Percentiles rank a stretch among this genome's conserved stretches.
Conservation (phyloP, 345 rosid species). For the Zanthoxylum bungeanum region DNA sequence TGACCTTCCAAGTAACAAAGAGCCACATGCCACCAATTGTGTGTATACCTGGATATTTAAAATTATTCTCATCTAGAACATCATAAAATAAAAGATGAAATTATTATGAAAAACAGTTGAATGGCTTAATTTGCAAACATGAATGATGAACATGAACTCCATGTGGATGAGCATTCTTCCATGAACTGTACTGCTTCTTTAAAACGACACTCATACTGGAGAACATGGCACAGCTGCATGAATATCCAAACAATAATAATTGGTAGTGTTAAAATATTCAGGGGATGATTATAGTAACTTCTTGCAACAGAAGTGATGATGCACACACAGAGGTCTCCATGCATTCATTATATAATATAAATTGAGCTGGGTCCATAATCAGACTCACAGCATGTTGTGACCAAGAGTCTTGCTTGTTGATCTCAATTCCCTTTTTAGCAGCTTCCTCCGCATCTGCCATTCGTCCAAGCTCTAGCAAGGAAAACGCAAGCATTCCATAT, state of each 20-base stretch:
- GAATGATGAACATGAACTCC: conserved; percentile 73
- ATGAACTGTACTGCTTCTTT: conserved; percentile 86
- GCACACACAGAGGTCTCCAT: not conserved
- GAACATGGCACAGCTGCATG: conserved; percentile 83
- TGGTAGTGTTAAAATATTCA: not conserved
- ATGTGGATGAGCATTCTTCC: conserved; percentile 62
- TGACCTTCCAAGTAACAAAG: conserved; percentile 94
- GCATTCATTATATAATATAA: not conserved
- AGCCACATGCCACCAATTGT: conserved; percentile 98
- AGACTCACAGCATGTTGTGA: conserved; percentile 81
- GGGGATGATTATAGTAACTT: not conserved
- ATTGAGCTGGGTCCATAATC: not conserved
- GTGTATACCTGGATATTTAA: conserved; percentile 55
- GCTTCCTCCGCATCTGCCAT: conserved; percentile 81
- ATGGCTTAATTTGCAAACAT: conserved; percentile 43
- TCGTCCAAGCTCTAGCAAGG: conserved; percentile 77
- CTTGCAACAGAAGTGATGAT: not conserved
- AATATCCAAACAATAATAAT: conserved; percentile 4
- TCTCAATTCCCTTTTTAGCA: conserved; percentile 69
- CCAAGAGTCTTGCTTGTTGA: conserved; percentile 73
- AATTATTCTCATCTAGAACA: not conserved
- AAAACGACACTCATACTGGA: conserved; percentile 70
- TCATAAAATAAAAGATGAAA: not conserved
- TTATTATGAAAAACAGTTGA: not conserved
- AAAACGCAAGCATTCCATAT: conserved; percentile 85